These are phyloP conservation scores for Aureobasidium subglaciale DNA, from an alignment of 2,329 filamentous ascomycete species.

Conservation along the genomic window DNA sequence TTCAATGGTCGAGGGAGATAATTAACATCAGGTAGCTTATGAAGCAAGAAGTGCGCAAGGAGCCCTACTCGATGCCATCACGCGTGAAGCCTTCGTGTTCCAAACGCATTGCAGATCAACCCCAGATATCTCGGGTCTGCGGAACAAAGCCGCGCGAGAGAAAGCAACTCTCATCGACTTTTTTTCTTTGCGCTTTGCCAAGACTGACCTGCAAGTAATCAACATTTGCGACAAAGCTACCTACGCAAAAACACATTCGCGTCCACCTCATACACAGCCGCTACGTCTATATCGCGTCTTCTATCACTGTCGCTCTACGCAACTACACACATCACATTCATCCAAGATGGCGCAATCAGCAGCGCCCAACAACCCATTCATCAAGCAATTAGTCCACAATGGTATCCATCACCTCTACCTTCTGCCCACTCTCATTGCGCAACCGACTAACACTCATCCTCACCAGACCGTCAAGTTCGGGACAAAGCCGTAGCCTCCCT, in stretches of 20 bases:
- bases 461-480: constrained; percentile 18
- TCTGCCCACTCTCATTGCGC: constrained; percentile 45
- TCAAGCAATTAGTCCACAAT: constrained; percentile 77
- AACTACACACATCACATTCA: not conserved
- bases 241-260: not conserved
- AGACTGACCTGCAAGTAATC: too few species aligned
- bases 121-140: not conserved
- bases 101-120: not conserved
- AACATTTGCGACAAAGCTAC: not conserved
- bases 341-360: constrained; percentile 13
- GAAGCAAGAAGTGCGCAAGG: too few species aligned
- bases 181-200: constrained; percentile 3
- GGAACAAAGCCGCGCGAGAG: constrained; percentile 5
- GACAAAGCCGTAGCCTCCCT: constrained; percentile 61
- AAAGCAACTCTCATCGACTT: not conserved
- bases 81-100: not conserved
- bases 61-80: not conserved
- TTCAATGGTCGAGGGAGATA: too few species aligned
- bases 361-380: constrained; percentile 56
- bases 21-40: too few species aligned
- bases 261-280: too few species aligned
- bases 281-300: too few species aligned
- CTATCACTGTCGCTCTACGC: not conserved
- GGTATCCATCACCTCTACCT: constrained; percentile 56
- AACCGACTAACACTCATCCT: constrained; percentile 56